Base-by-base conservation (phyloP, 257 asterid genomes). In the Asclepias syriaca region DNA sequence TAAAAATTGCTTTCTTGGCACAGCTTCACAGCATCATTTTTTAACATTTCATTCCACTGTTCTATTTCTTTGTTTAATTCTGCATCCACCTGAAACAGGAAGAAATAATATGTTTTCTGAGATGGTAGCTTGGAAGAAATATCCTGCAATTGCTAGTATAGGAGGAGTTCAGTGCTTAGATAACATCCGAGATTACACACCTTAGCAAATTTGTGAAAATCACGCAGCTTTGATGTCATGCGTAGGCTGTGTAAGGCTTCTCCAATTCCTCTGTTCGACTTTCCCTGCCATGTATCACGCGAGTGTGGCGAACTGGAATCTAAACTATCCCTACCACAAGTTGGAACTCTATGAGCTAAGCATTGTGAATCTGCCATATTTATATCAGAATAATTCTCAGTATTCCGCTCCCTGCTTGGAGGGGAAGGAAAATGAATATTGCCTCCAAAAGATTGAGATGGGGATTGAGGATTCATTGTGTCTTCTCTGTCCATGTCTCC, bases 21-120 rank as follows among this genome's bases (percentile, higher is more conserved):
- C 50, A 94, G 61, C 79, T 86, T 94, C 57, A 94, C 79, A 18
- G 93, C 96, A 68, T 94, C 99, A 34, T 81, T 88, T 75, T 81
- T 91, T 49, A 94, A 91, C 95, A 87, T 86, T 65, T 89, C 97
- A 75, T 88, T 90, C 98, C 99, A 94, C 75, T 89, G 97, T 79
- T 94, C 99, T 70, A 94, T 70, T 82, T 94, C 99, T 83, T 88
- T 94, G 83, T 84, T 84, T 73, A 88, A 60, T 73, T 94, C 99
- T 43, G 83, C 85, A 84, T 89, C 98, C 57, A 89, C 93, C 99
- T 94, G 92, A 65, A 85, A 81, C 74, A 77, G 74, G 74, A 70
- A 78, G 49, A 70, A 29, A 60, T 34, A 81, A 77, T 43, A 64
- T 53, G 34, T 24, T 53, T 71, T 53, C 24, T 32, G 53, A 53